These are phyloP conservation scores for Bipolaris zeicola DNA, from an alignment of 2,329 filamentous ascomycete species.

Conservation along the genomic window DNA sequence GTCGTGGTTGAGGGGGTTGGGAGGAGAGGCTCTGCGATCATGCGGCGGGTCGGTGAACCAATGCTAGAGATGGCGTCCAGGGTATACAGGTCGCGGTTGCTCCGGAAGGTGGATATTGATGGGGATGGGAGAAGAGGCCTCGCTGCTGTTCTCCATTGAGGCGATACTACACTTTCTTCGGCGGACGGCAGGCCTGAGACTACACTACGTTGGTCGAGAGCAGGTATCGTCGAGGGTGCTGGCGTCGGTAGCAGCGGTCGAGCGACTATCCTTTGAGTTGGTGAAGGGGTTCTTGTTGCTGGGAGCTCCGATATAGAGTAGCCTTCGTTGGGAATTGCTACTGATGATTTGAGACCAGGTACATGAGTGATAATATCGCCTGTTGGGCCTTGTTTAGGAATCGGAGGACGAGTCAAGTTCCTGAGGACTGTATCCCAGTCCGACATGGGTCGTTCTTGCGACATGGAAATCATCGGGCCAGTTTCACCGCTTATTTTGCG, in stretches of 20 bases:
- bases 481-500: slow-evolving; percentile 45
- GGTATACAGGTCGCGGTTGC: slow-evolving; percentile 23
- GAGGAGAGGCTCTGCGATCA: slow-evolving; percentile 34
- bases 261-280: slow-evolving; percentile 32
- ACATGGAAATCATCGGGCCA: slow-evolving; percentile 45
- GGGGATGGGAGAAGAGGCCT: slow-evolving; percentile 41
- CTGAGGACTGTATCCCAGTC: slow-evolving; percentile 47
- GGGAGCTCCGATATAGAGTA: slow-evolving; percentile 29
- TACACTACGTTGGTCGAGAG: slow-evolving; percentile 29
- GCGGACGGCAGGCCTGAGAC: slow-evolving; percentile 35
- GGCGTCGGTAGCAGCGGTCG: slow-evolving; percentile 42
- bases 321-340: slow-evolving; percentile 21
- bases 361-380: slow-evolving; percentile 42
- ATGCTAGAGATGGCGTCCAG: slow-evolving; percentile 1
- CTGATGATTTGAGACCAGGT: slow-evolving; percentile 29
- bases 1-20: slow-evolving; percentile 41
- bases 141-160: slow-evolving; percentile 30
- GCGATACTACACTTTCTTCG: slow-evolving; percentile 24
- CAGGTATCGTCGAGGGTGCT: slow-evolving; percentile 35
- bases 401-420: slow-evolving; percentile 34
- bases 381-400: slow-evolving; percentile 15
- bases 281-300: slow-evolving; percentile 18
- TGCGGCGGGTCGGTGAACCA: slow-evolving; percentile 23
- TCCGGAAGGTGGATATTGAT: slow-evolving; percentile 35
- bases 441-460: slow-evolving; percentile 50